Percentiles rank a stretch among this genome's conserved stretches.
phyloP scores from a whole-genome alignment of 192 early-diverging fungal genomes.

The Linnemannia elongata region DNA sequence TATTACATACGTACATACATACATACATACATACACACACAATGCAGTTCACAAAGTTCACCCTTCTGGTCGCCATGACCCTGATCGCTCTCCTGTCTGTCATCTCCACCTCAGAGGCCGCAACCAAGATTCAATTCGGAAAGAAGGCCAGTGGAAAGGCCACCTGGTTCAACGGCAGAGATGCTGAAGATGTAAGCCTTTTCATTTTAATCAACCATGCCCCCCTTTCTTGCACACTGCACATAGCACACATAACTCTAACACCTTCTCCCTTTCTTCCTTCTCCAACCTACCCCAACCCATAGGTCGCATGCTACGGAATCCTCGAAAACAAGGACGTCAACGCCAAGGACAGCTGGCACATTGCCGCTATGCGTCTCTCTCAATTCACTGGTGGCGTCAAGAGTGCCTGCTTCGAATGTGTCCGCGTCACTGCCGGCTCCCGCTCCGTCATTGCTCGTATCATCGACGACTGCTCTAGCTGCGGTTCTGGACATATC shows the following conservation, averaged over 20 bases:
- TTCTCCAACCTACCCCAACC: background rate
- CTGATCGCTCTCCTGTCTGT: constrained; percentile 15
- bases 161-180: constrained; percentile 44
- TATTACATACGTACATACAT: background rate
- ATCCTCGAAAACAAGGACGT: constrained; percentile 31
- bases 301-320: constrained; percentile 41
- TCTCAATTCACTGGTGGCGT: constrained; percentile 6
- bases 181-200: constrained; percentile 32
- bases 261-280: background rate
- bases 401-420: constrained; percentile 31
- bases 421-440: constrained; percentile 36
- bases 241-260: background rate
- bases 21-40: background rate
- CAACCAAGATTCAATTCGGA: constrained; percentile 12
- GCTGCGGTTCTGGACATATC: constrained; percentile 24
- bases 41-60: constrained; percentile 28
- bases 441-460: constrained; percentile 30
- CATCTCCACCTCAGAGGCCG: constrained; percentile 21
- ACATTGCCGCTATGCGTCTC: constrained; percentile 38
- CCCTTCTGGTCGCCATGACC: constrained; percentile 3
- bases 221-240: background rate
- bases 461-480: constrained; percentile 45
- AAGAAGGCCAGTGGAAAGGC: constrained; percentile 19
- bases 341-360: constrained; percentile 36
- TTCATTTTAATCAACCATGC: background rate